Base-by-base conservation (phyloP, 2,329 filamentous ascomycete species). In the Aspergillus intermedius region DNA sequence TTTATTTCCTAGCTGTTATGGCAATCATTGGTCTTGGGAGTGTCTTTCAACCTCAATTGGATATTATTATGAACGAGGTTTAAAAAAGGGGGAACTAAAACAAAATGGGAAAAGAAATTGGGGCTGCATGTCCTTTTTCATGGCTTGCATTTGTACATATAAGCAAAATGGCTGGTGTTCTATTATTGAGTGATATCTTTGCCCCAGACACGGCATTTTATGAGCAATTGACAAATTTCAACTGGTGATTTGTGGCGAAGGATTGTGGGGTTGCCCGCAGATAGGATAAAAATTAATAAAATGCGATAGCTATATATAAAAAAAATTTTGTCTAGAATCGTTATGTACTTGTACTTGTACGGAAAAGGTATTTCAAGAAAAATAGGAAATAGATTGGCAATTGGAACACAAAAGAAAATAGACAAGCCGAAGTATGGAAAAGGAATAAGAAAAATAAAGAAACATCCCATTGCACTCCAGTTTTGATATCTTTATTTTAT, bases 401-500 rank as follows among this genome's bases (percentile, higher is more conserved):
- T 37, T 37, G n/a, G 34, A 53, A 49, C 25, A 30, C 25, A 30
- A 30, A 45, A 54, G 47, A 40, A 48, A 46, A 53, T 52, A 52
- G 45, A 54, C 53, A 37, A 19, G 6, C 17, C n/a, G 34, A 53
- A 49, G 10, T 30, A 30, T 30, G 12, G 25, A 30, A 30, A 30
- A 12, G 9, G 25, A 30, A 30, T 12, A 30, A 30, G 10, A 30
- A 30, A 30, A 30, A 12, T 10, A 30, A 30, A 12, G 25, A 30
- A 30, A 30, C 8, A 30, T 55, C 51, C 45, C 47, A 46, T 52
- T 52, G 47, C 51, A 54, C 51, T 56, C 50, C 53, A 48, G 43
- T 51, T 30, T 53, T 48, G 50, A 51, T 55, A 49, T 54, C 55
- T 58, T 54, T 30, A 49, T 54, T 55, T 54, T 55, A 46, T 43